Conservation (phyloP, 768 basidiomycete genomes). For the Chalciporus piperatus region DNA sequence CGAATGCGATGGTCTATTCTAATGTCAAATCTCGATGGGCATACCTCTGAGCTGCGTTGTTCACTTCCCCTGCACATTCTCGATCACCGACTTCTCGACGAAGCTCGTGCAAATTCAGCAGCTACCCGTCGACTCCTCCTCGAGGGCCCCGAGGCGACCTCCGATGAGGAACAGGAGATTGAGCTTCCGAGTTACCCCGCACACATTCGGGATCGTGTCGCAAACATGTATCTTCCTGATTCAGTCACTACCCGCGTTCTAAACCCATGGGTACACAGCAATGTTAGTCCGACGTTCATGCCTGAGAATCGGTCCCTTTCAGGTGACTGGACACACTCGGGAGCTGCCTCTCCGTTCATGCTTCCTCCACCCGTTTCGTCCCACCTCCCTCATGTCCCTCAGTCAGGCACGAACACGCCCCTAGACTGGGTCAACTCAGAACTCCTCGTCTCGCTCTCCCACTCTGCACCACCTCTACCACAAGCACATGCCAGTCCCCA, state of each 20-base stretch:
- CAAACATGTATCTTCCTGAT: slow-evolving; percentile 70
- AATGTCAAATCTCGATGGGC: slow-evolving; percentile 85
- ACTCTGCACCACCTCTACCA: slow-evolving; percentile 27
- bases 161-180: slow-evolving; percentile 54
- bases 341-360: slow-evolving; percentile 40
- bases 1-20: slow-evolving; percentile 78
- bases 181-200: slow-evolving; percentile 87
- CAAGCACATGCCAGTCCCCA: slow-evolving; percentile 15
- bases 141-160: slow-evolving; percentile 35
- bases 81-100: slow-evolving; percentile 66
- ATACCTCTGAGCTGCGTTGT: slow-evolving; percentile 92
- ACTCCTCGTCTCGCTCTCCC: slow-evolving; percentile 64
- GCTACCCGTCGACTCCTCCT: slow-evolving; percentile 60
- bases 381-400: slow-evolving; percentile 42
- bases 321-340: slow-evolving; percentile 28
- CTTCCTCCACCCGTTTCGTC: slow-evolving; percentile 29
- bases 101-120: slow-evolving; percentile 71
- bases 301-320: slow-evolving; percentile 16
- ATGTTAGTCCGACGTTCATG: slow-evolving; percentile 37
- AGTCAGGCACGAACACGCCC: slow-evolving; percentile 42
- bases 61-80: slow-evolving; percentile 87
- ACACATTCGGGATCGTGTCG: slow-evolving; percentile 88
- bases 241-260: slow-evolving; percentile 58
- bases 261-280: slow-evolving; percentile 57
- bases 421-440: slow-evolving; percentile 87